phyloP scores from a whole-genome alignment of 208 protist genomes.

The Leptomonas pyrrhocoris region DNA sequence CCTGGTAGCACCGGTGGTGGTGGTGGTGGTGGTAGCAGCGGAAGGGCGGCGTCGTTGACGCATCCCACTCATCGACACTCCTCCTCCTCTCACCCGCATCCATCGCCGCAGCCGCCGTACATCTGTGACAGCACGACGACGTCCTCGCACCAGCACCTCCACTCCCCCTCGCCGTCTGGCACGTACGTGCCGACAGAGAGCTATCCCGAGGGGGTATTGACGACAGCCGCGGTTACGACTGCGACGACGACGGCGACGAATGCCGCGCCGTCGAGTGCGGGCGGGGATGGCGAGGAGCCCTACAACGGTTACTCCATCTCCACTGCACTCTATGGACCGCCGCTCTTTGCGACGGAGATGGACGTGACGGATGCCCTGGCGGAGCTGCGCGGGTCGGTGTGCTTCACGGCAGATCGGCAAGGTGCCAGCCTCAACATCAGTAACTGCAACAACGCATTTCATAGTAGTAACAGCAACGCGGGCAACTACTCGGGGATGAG shows the following conservation, averaged over 20 bases:
- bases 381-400: slow-evolving; percentile 27
- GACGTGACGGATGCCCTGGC: slow-evolving; percentile 37
- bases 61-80: not conserved
- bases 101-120: slow-evolving; percentile 1
- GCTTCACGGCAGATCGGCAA: slow-evolving; percentile 18
- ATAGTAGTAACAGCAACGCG: not conserved
- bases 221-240: not conserved
- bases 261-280: not conserved
- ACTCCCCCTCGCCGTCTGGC: slow-evolving; percentile 12
- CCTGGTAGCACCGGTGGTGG: not conserved
- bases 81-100: not conserved
- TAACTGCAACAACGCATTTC: not conserved
- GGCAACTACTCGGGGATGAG: not conserved
- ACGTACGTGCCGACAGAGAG: not conserved
- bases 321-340: slow-evolving; percentile 22
- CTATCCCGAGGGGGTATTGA: slow-evolving; percentile 1
- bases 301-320: slow-evolving; percentile 1
- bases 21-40: not conserved
- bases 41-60: not conserved
- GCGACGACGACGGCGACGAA: not conserved
- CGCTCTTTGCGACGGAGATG: slow-evolving; percentile 36
- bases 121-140: slow-evolving; percentile 2
- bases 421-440: slow-evolving; percentile 2
- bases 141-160: slow-evolving; percentile 6
- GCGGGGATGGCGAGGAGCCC: slow-evolving; percentile 20